A percentile compares a stretch with the other conserved stretches of the same genome.
Evolutionary conservation across 768 basidiomycete genomes (phyloP).

Genomic region (Russula ochroleuca): DNA sequence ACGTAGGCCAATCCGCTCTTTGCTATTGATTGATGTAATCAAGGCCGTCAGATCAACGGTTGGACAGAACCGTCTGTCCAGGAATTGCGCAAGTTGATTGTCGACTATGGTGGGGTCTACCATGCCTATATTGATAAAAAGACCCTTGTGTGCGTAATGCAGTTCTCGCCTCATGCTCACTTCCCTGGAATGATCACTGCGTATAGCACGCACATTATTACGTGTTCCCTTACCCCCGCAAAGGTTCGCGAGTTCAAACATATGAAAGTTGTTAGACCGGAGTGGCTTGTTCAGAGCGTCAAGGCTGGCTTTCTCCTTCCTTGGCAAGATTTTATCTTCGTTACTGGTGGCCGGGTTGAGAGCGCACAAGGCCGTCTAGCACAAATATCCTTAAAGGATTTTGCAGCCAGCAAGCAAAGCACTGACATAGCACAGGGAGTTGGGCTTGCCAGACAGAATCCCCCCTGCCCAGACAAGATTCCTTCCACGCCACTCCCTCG

Average conservation of each 20-base stretch:
- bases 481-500: constrained; percentile 4
- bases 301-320: constrained; percentile 62
- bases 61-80: constrained; percentile 85
- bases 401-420: constrained; percentile 25
- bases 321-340: constrained; percentile 72
- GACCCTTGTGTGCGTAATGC: constrained; percentile 56
- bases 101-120: constrained; percentile 78
- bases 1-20: constrained; percentile 51
- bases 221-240: constrained; percentile 82
- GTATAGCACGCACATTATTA: constrained; percentile 82
- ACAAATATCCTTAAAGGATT: constrained; percentile 37
- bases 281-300: constrained; percentile 86
- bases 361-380: constrained; percentile 45
- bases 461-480: not conserved
- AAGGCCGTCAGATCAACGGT: constrained; percentile 69
- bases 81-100: constrained; percentile 72
- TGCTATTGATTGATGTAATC: constrained; percentile 8
- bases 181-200: not conserved
- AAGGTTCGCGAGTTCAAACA: constrained; percentile 85
- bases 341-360: constrained; percentile 46
- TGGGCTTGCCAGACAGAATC: not conserved
- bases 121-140: constrained; percentile 83
- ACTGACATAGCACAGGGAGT: not conserved
- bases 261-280: constrained; percentile 86
- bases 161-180: not conserved